phyloP scores from a whole-genome alignment of 2,329 filamentous ascomycete genomes.

The Penicillium sp. region DNA sequence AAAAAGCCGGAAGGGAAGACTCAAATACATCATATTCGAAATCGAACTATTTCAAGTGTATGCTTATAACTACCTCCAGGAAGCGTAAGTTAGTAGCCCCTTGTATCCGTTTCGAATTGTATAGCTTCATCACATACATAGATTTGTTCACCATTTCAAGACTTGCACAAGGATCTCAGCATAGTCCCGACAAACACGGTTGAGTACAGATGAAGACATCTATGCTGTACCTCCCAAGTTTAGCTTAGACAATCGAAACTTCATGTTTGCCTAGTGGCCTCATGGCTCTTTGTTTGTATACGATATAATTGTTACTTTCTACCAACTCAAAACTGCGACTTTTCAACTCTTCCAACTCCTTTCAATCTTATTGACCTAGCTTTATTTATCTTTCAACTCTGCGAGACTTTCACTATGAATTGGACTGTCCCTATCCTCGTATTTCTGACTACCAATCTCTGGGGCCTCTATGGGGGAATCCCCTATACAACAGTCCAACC shows the following conservation, averaged over 20 bases:
- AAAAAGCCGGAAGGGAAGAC: too few relatives aligned
- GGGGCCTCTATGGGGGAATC: constrained; percentile 19
- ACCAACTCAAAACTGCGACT: not conserved
- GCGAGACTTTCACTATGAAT: constrained; percentile 12
- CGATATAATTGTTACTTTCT: not conserved
- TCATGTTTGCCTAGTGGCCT: not conserved
- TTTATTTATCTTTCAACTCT: not conserved
- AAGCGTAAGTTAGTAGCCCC: not conserved
- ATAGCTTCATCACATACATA: not conserved
- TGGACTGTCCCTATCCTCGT: constrained; percentile 14
- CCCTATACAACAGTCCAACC: constrained; percentile 21
- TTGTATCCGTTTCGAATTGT: not conserved
- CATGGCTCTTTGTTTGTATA: not conserved
- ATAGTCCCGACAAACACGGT: not conserved
- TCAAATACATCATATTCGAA: too few relatives aligned
- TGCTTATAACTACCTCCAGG: not conserved
- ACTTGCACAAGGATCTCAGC: not conserved
- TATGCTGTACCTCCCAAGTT: not conserved
- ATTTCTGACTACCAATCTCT: constrained; percentile 20
- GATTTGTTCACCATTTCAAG: not conserved
- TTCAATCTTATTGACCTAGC: not conserved
- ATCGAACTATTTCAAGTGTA: too few relatives aligned
- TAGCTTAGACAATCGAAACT: not conserved
- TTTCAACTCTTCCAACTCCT: not conserved
- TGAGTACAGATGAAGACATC: not conserved